These are phyloP conservation scores for Floccularia luteovirens DNA, from an alignment of 768 basidiomycete species.

Conservation along the genomic window DNA sequence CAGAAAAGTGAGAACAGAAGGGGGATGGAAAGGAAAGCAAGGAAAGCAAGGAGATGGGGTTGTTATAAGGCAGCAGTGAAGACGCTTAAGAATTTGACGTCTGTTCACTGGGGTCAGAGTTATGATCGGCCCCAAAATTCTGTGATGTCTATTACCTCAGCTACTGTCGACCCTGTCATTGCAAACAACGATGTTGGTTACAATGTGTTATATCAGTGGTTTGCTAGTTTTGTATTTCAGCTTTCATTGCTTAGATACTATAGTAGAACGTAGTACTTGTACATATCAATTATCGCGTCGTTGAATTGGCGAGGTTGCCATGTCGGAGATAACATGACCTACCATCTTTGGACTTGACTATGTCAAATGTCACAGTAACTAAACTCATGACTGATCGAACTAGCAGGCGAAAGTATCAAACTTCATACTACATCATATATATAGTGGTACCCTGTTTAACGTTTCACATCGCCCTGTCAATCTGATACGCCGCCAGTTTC, in stretches of 20 bases:
- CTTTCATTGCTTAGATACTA: not conserved
- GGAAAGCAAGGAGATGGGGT: constrained; percentile 12
- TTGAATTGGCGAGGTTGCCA: no score
- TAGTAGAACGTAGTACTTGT: no score
- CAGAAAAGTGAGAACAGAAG: constrained; percentile 10
- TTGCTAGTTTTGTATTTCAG: not conserved
- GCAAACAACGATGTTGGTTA: not conserved
- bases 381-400: no score
- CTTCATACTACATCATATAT: no score
- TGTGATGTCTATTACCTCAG: constrained; percentile 23
- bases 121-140: constrained; percentile 39
- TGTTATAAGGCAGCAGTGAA: constrained; percentile 12
- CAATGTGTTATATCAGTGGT: not conserved
- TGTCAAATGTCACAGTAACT: no score
- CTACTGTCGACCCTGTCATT: constrained; percentile 4
- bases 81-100: constrained; percentile 5
- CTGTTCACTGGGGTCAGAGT: constrained; percentile 32
- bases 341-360: no score
- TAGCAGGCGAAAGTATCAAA: no score
- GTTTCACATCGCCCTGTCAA: no score
- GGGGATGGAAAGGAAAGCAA: constrained; percentile 7
- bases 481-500: no score
- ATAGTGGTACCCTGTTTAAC: no score
- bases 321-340: no score
- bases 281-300: no score